Evolutionary conservation across 257 asterid species (phyloP), one percentile per base, ranked within the genome.

Genomic region (Knoxia roxburghii): DNA sequence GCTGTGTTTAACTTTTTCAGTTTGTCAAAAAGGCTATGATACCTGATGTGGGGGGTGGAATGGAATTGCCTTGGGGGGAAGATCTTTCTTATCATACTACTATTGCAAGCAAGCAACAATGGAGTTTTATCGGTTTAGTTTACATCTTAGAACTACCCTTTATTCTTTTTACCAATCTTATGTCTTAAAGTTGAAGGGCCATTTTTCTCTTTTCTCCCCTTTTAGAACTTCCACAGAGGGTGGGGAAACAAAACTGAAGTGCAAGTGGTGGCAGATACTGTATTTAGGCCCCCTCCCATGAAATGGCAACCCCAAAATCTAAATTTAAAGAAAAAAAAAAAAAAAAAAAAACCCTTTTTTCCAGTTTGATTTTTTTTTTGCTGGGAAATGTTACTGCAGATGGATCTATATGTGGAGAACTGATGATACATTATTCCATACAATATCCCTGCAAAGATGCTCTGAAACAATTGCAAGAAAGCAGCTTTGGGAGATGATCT

Each of bases 401-500:
- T 64, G 14, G 53, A 77, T 77, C 77, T 82, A 70, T 73, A 65
- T 75, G 85, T 81, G 83, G 73, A 77, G 75, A 79, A 80, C 20
- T 60, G 75, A 57, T 72, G 24, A 65, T 45, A 74, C 61, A 77
- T 69, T 59, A 77, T 69, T 59, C 64, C 68, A 37, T 37, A 37
- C 41, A 24, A 74, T 46, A 60, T 61, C 52, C 72, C 74, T 73
- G 82, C 75, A 73, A 84, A 90, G 90, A 88, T 86, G 92, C 92
- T 73, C 70, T 82, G 82, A 69, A 77, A 80, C 78, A 77, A 78
- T 77, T 73, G 75, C 78, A 50, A 41, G 33, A 77, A 77, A 85
- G 87, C 86, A 81, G 89, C 84, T 88, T 85, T 86, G 29, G 18
- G 64, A 67, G 78, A 74, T 74, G 54, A 64, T 75, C 65, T 81